phyloP scores from a whole-genome alignment of 176 grass and related monocot genomes.

The Tillandsia leiboldiana region DNA sequence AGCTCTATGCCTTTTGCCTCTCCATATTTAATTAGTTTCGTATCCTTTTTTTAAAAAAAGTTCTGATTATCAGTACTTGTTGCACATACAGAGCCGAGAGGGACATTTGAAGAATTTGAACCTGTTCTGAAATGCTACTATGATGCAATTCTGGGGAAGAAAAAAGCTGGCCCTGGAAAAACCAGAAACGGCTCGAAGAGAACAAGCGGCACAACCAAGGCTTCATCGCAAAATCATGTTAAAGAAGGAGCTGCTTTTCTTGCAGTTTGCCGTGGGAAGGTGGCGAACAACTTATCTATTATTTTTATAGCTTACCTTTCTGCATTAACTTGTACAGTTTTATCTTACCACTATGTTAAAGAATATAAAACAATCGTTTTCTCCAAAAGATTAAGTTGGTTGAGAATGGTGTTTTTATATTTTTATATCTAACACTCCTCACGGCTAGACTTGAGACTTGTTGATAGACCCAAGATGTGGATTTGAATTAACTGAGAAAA shows the following conservation, averaged over 20 bases:
- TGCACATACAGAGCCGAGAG: conserved; percentile 71
- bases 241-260: conserved; percentile 82
- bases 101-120: conserved; percentile 73
- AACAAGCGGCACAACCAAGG: conserved; percentile 46
- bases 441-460: too few relatives aligned
- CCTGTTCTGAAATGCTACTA: conserved; percentile 83
- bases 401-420: too few relatives aligned
- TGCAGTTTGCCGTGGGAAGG: conserved; percentile 96
- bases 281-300: conserved; percentile 16
- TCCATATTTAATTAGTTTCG: background rate
- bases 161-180: conserved; percentile 34
- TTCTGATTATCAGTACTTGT: conserved; percentile 9
- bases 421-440: too few relatives aligned
- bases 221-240: conserved; percentile 33
- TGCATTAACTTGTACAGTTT: background rate
- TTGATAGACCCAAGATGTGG: too few relatives aligned
- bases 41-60: conserved; percentile 3
- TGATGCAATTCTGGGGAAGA: conserved; percentile 62
- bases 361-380: background rate
- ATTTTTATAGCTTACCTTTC: background rate
- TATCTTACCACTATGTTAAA: conserved; percentile 12
- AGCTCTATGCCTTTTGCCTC: background rate
- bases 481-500: too few relatives aligned
- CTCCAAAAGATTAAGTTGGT: background rate
- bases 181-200: conserved; percentile 40